Conservation (phyloP, 2,329 filamentous ascomycete genomes). For the Dactylellina leptospora region DNA sequence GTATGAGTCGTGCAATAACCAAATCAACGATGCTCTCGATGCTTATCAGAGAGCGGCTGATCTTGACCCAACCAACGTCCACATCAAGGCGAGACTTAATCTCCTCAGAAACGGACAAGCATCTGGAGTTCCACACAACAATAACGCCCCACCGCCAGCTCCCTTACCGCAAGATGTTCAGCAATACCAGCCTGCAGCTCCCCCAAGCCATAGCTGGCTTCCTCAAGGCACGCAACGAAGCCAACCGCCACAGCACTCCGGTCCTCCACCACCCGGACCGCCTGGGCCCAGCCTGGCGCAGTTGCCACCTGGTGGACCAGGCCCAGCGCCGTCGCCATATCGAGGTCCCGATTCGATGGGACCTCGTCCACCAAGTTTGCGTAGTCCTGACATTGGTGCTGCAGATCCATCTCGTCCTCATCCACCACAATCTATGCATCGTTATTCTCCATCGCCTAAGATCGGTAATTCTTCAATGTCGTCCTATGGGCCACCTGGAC, state of each 20-base stretch:
- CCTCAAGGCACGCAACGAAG: slow-evolving; percentile 79
- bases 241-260: slow-evolving; percentile 71
- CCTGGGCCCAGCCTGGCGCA: slow-evolving; percentile 63
- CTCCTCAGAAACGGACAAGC: slow-evolving; percentile 83
- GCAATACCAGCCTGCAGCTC: slow-evolving; percentile 84
- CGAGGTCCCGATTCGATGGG: slow-evolving; percentile 58
- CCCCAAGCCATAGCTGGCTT: slow-evolving; percentile 67
- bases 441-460: slow-evolving; percentile 56
- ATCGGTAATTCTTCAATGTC: slow-evolving; percentile 58
- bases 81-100: slow-evolving; percentile 94
- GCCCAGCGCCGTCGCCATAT: slow-evolving; percentile 56
- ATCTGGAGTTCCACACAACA: slow-evolving; percentile 75
- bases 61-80: slow-evolving; percentile 88
- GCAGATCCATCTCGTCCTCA: slow-evolving; percentile 59
- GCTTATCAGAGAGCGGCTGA: slow-evolving; percentile 95
- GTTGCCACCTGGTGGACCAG: slow-evolving; percentile 55
- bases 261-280: slow-evolving; percentile 60
- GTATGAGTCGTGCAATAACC: slow-evolving; percentile 99
- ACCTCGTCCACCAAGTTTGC: slow-evolving; percentile 56
- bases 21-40: slow-evolving; percentile 93
- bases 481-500: slow-evolving; percentile 66
- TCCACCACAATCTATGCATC: slow-evolving; percentile 61
- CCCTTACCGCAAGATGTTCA: slow-evolving; percentile 83
- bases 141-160: slow-evolving; percentile 73
- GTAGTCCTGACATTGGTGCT: slow-evolving; percentile 54